Conservation (phyloP, 257 asterid genomes). For the Capsicum pubescens region DNA sequence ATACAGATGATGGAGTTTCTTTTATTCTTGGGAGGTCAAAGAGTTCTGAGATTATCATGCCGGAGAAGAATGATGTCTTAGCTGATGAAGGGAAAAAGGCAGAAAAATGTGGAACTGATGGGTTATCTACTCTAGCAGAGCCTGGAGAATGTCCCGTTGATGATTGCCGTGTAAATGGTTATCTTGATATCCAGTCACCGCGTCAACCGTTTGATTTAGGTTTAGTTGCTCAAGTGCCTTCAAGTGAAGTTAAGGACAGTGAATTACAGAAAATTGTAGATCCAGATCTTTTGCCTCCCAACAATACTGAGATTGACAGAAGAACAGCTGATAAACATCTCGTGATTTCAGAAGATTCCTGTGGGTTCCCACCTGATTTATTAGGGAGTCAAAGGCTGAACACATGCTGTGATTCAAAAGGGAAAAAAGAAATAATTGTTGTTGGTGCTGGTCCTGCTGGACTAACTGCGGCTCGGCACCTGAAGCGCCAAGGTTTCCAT, state of each 20-base stretch:
- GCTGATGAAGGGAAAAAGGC: conserved; percentile 48
- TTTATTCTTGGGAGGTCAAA: conserved; percentile 62
- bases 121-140: conserved; percentile 44
- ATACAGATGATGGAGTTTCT: conserved; percentile 76
- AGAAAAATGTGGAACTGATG: conserved; percentile 41
- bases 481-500: conserved; percentile 90
- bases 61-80: conserved; percentile 46
- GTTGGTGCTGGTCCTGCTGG: conserved; percentile 99
- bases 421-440: conserved; percentile 64
- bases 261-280: conserved; percentile 36
- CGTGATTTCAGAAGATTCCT: conserved; percentile 42
- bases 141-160: conserved; percentile 38
- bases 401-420: conserved; percentile 44
- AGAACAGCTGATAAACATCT: conserved; percentile 41
- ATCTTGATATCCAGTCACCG: conserved; percentile 38
- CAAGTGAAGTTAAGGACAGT: conserved; percentile 45
- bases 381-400: conserved; percentile 33
- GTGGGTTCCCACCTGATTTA: conserved; percentile 39
- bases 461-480: conserved; percentile 93
- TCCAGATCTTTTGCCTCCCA: conserved; percentile 44
- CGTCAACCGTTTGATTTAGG: conserved; percentile 26
- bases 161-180: conserved; percentile 48
- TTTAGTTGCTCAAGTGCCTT: conserved; percentile 35
- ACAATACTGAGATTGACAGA: conserved; percentile 34
- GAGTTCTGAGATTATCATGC: conserved; percentile 45